Evolutionary conservation across 768 basidiomycete genomes (phyloP).

Genomic region (Suillus variegatus): DNA sequence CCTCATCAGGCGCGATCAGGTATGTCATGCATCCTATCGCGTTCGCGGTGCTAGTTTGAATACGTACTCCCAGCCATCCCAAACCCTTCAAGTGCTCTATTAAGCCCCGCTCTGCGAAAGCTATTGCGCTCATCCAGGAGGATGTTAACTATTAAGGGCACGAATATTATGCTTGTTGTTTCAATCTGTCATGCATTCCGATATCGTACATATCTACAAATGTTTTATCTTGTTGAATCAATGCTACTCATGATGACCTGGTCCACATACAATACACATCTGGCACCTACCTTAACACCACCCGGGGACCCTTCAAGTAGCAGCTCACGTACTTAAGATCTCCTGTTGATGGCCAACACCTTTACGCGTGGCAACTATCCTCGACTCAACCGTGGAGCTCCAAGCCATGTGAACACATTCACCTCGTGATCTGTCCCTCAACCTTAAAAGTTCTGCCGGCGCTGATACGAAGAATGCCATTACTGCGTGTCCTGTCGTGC

Average conservation of each 20-base stretch:
- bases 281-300: neutral
- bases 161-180: neutral
- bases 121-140: slow-evolving; percentile 45
- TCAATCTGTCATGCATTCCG: neutral
- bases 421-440: neutral
- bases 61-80: neutral
- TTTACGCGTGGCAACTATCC: neutral
- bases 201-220: neutral
- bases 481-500: neutral
- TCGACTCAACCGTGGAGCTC: neutral
- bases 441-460: neutral
- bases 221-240: neutral
- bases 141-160: slow-evolving; percentile 29
- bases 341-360: neutral
- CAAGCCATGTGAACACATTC: neutral
- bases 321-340: neutral
- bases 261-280: neutral
- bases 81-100: slow-evolving; percentile 48
- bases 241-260: neutral
- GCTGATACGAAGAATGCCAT: neutral
- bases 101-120: slow-evolving; percentile 51
- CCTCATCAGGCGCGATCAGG: slow-evolving; percentile 60
- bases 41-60: neutral
- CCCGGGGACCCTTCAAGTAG: neutral
- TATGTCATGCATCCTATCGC: slow-evolving; percentile 13